A percentile compares a stretch with the other conserved stretches of the same genome.
These are phyloP conservation scores for Physcia stellaris DNA, from an alignment of 495 filamentous ascomycete genomes.

Conservation along the genomic window DNA sequence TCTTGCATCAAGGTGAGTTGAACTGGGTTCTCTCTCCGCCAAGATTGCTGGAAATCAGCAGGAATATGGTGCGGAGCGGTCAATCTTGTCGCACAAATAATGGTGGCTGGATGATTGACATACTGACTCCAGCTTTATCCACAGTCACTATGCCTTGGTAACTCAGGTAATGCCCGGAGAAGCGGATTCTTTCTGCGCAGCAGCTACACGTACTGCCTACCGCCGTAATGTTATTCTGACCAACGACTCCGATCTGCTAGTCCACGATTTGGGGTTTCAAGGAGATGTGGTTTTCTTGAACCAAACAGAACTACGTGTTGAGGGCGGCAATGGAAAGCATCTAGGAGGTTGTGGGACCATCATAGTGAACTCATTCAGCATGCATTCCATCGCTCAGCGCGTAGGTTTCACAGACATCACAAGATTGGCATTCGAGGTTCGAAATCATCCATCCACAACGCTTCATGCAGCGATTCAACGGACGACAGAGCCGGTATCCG, in stretches of 20 bases:
- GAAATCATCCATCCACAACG: conserved; percentile 18
- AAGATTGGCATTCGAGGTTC: conserved; percentile 21
- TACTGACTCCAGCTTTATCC: background rate
- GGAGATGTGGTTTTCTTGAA: conserved; percentile 47
- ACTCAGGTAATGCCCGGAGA: conserved; percentile 52
- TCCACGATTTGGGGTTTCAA: conserved; percentile 45
- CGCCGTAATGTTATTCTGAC: conserved; percentile 40
- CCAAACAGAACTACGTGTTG: conserved; percentile 22
- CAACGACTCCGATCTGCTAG: conserved; percentile 61
- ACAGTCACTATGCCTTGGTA: conserved; percentile 31
- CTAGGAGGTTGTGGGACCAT: conserved; percentile 20
- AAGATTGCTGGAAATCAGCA: too few species aligned
- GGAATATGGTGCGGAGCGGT: too few species aligned
- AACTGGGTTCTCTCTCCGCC: too few species aligned
- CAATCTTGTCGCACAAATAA: too few species aligned
- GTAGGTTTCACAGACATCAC: background rate
- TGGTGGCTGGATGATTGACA: too few species aligned
- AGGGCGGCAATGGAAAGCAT: background rate
- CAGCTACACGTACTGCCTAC: conserved; percentile 33
- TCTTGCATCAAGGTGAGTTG: conserved; percentile 28
- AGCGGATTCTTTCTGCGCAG: conserved; percentile 56
- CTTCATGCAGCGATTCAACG: conserved; percentile 19
- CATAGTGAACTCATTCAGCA: conserved; percentile 27
- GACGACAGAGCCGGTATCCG: conserved; percentile 13
- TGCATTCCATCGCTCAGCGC: conserved; percentile 14